Evolutionary conservation across 129 eudicot species (phyloP), one percentile per base, ranked within the genome.

Genomic region (Chrysanthemum makinoi): DNA sequence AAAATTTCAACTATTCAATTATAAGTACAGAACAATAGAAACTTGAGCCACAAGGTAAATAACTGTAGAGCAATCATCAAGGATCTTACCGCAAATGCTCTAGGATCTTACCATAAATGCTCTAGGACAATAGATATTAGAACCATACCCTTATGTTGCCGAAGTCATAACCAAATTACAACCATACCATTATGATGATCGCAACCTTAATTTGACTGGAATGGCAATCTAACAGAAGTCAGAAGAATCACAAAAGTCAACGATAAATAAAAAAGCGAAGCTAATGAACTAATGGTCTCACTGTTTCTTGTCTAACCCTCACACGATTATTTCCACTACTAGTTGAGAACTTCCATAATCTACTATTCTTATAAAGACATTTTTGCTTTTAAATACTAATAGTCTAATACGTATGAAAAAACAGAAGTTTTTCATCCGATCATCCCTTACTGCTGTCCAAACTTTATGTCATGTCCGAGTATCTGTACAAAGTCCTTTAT

Each of bases 221-320:
- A 69, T 72, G 73, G 79, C 69, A 79, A 72, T 73, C 78, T 72
- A 79, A 72, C 74, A 79, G 74, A 73, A 79, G 65, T 66, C 74
- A 79, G 74, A 73, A 79, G 65, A 79, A 73, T 72, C 83, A 79
- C 60, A 72, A 62, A 73, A 79, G 74, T 54, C 66, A 74, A 69
- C 66, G 72, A 49, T 8, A 26, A 55, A 10, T 62, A 20, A 17
- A 71, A 76, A 48, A 14, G 47, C 4, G 26, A 63, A 58, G 60
- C 44, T 49, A 63, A 79, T 39, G 57, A 76, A 44, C 20, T 43
- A 62, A 20, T 24, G 56, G 69, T 61, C 62, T 68, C 69, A 60
- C 14, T 68, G 80, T 76, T 76, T 58, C 62, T 75, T 58, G 61
- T 67, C 67, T 48, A 35, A 67, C 12, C 56, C 11, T 60, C 62